Conservation (phyloP, 2,329 filamentous ascomycete species). For the Fusarium coicis region DNA sequence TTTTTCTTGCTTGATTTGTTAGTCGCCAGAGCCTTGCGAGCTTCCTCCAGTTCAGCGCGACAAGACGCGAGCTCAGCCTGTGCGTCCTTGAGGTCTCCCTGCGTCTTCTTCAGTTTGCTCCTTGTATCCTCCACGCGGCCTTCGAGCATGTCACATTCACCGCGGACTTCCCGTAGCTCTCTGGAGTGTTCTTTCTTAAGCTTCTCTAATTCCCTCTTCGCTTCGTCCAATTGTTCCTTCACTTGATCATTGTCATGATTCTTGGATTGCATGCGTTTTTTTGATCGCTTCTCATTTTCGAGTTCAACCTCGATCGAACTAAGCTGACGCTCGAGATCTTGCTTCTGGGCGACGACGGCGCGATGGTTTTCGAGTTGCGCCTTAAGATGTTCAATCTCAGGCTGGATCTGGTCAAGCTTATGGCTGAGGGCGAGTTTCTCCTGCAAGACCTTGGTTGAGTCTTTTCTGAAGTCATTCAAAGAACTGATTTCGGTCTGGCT, state of each 20-base stretch:
- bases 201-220: slow-evolving; percentile 59
- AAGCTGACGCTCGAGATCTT: slow-evolving; percentile 81
- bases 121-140: slow-evolving; percentile 70
- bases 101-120: slow-evolving; percentile 73
- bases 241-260: slow-evolving; percentile 56
- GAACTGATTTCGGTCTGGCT: slow-evolving; percentile 75
- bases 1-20: slow-evolving; percentile 40
- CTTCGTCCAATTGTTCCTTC: slow-evolving; percentile 49
- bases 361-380: slow-evolving; percentile 70
- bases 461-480: slow-evolving; percentile 72
- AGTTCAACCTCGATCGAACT: slow-evolving; percentile 82
- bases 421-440: slow-evolving; percentile 65
- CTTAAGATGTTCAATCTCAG: slow-evolving; percentile 66
- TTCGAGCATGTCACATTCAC: slow-evolving; percentile 72
- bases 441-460: slow-evolving; percentile 75
- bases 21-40: slow-evolving; percentile 25
- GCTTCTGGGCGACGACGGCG: slow-evolving; percentile 78
- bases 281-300: slow-evolving; percentile 74
- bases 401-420: slow-evolving; percentile 64
- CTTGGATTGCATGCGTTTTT: slow-evolving; percentile 46
- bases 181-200: slow-evolving; percentile 60
- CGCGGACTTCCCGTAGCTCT: slow-evolving; percentile 68
- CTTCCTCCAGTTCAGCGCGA: slow-evolving; percentile 55
- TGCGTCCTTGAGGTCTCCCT: slow-evolving; percentile 77
- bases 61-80: slow-evolving; percentile 54